Base-by-base conservation (phyloP, 257 asterid species). In the Thymus quinquecostatus region DNA sequence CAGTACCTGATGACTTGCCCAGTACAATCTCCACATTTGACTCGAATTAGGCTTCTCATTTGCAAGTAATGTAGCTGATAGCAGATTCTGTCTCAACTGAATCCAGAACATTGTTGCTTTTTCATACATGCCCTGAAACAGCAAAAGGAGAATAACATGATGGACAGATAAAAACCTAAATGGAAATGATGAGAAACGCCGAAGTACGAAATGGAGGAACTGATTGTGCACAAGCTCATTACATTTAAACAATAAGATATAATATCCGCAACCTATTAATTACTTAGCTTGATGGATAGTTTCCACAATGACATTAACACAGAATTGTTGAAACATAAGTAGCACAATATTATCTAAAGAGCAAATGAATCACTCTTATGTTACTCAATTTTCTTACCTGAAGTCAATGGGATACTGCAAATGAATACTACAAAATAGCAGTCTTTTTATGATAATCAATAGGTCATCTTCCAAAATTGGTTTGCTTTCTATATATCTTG, bases 91-190 rank as follows among this genome's bases (percentile, higher is more conserved):
- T 82, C 99, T 89, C 82, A 95, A 79, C 77, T 86, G 89, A 21
- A 92, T 96, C 99, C 99, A 95, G 78, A 95, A 89, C 74, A 84
- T 91, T 4, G 99, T 94, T 47, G 99, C 90, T 76, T 86, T 92
- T 68, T 65, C 84, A 84, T 95, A 95, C 90, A 88, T 86, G 59
- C 89, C 97, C 99, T 95, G 81, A 56, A 38, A 85, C 81, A 60
- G 75, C n/a, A 72, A 50, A 76, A 63, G 9, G 50, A 57, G 2
- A 21, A 51, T 67, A 76, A 81, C 3, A 64, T 40, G 48, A 62
- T 55, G 43, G 71, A 51, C 54, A 62, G 38, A 62, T 32, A 50
- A 45, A 13, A 68, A 75, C 54, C 77, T 64, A 48, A 43, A 69
- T 27, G 64, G 29, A 38, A 36, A 67, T 40, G 49, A 65, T 43